Evolutionary conservation across 495 filamentous ascomycete genomes (phyloP), one percentile per base, ranked within the genome.

Genomic region (Aspergillus ostianus): DNA sequence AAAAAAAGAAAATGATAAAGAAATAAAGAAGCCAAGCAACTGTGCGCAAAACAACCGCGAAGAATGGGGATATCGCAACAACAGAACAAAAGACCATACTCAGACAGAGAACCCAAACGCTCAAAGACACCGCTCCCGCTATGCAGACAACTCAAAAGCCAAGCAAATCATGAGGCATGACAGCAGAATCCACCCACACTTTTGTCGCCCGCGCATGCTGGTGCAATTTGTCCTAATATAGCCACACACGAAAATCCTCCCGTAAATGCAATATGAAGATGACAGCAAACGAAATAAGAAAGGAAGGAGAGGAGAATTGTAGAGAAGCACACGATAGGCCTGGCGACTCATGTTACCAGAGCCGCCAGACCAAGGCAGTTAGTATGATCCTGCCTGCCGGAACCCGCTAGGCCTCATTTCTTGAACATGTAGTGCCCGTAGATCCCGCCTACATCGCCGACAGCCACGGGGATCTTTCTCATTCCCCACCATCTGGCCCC

Each of bases 401-500:
- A 29, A 9, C 9, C 20, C 18, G 56, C 15, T 21, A 8, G 9
- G 36, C 36, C 54, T 85, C 72, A 86, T 65, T 81, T 80, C 67
- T 86, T 86, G 69, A 93, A 95, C 86, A 92, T 93, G 71, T 90
- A 94, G 61, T 86, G 87, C 48, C 90, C 90, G 70, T 95, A 95
- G 75, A 96, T 86, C 21, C 91, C 91, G 13, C 89, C 89, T 2
- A 94, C 90, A 64, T 93, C 90, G 7, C 87, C 85, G 44, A 80
- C 73, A 13, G 88, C 89, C 54, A 94, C 86, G 12, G 91, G 90
- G 29, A 92, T 80, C 80, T 96, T 96, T 47, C 89, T 82, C 85
- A 91, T 92, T 17, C 91, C 91, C 91, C 91, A 94, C 76, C 84
- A 88, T 58, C 83, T 83, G n/a, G 90, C 90, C 13, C 91, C 91